Base-by-base conservation (phyloP, 495 filamentous ascomycete species). In the Aspergillus carlsbadensis region DNA sequence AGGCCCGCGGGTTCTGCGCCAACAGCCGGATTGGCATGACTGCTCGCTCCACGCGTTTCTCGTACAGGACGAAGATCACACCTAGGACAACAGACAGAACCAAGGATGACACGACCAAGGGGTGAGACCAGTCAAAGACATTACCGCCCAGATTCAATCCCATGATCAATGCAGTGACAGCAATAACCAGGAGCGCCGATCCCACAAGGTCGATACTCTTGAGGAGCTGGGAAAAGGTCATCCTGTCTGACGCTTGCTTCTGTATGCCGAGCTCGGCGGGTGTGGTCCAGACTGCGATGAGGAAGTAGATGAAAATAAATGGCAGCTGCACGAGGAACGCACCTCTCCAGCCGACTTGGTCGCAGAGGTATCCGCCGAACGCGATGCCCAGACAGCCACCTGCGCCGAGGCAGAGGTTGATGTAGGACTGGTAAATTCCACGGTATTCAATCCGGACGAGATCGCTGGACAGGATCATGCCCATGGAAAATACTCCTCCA, bases 131-230 rank as follows among this genome's bases (percentile, higher is more conserved):
- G 33, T 82, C 78, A 35, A 85, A 73, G 10, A 91, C 73, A 65
- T 92, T 92, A n/a, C 89, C 89, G 37, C 89, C 89, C 6, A 90
- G 77, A 45, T 85, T 92, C 63, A 92, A 69, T 0, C 87, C 88
- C 35, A 92, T 75, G 54, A 94, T 88, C 46, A 92, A 66, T 44
- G 81, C 78, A 1, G 86, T 87, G 7, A 88, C 82, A 2, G 79
- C 79, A 0, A 75, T 64, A n/a, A 85, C 84, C 62, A 92, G 69
- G 15, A 89, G 71, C 29, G 83, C 56, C 0, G 88, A 87, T 0
- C 90, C 90, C 26, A 70, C 71, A 54, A 86, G 72, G 65, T 94
- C 90, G 60, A 92, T 88, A 31, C 76, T 79, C 57, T 75, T 79
- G 66, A 92, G 77, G 5, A 83, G 76, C 58, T 86, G 82, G 56